Evolutionary conservation across 495 filamentous ascomycete genomes (phyloP).

Genomic region (Cryomyces minteri): DNA sequence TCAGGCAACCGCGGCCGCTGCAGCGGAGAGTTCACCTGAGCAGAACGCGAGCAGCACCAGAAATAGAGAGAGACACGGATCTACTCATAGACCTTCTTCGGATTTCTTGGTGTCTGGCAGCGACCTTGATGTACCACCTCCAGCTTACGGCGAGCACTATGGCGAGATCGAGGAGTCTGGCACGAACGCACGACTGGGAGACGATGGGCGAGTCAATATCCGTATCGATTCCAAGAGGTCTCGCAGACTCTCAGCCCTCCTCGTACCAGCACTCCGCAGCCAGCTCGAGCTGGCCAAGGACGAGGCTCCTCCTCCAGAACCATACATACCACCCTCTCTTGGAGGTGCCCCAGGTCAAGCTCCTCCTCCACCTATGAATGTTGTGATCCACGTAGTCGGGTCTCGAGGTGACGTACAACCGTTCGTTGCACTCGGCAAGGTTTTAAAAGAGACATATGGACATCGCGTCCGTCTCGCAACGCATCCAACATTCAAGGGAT

Average conservation of each 20-base stretch:
- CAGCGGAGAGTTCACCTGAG: too few relatives aligned
- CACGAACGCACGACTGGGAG: slow-evolving; percentile 33
- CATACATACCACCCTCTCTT: slow-evolving; percentile 42
- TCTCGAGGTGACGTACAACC: slow-evolving; percentile 36
- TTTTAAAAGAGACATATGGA: slow-evolving; percentile 23
- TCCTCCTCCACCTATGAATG: slow-evolving; percentile 27
- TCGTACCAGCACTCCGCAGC: slow-evolving; percentile 43
- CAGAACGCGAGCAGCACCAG: too few relatives aligned
- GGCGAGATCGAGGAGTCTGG: slow-evolving; percentile 30
- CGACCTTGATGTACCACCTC: slow-evolving; percentile 19
- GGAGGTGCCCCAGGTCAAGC: slow-evolving; percentile 38
- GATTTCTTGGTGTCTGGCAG: neutral
- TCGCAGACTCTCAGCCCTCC: slow-evolving; percentile 40
- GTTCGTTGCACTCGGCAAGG: slow-evolving; percentile 33
- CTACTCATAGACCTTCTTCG: too few relatives aligned
- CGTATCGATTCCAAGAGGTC: slow-evolving; percentile 51
- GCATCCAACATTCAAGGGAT: slow-evolving; percentile 38
- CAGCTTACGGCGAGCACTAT: slow-evolving; percentile 30
- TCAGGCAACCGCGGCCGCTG: too few relatives aligned
- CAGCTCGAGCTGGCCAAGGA: slow-evolving; percentile 32
- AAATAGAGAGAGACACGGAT: too few relatives aligned
- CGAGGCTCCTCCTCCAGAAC: slow-evolving; percentile 27
- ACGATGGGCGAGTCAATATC: slow-evolving; percentile 58
- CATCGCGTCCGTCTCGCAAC: slow-evolving; percentile 44
- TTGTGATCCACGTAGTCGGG: slow-evolving; percentile 35